A percentile compares a stretch with the other conserved stretches of the same genome.
Evolutionary conservation across 2,329 filamentous ascomycete species (phyloP).

Genomic region (Aspergillus felis): DNA sequence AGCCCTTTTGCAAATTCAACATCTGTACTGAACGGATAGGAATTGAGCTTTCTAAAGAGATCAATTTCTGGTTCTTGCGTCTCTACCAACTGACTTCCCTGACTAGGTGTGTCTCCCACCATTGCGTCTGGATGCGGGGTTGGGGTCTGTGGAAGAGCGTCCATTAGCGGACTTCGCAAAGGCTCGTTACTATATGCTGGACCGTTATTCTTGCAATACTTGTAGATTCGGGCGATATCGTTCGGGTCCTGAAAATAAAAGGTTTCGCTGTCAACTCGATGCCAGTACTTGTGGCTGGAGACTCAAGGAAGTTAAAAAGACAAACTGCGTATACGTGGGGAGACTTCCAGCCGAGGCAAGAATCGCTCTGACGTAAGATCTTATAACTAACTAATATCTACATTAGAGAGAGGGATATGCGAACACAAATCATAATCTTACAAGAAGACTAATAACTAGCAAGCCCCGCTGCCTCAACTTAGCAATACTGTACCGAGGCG

Average conservation of each 20-base stretch:
- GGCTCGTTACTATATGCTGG: not conserved
- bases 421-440: too few relatives aligned
- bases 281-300: not conserved
- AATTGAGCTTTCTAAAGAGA: conserved; percentile 31
- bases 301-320: not conserved
- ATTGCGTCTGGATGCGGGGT: conserved; percentile 8
- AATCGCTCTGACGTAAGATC: not conserved
- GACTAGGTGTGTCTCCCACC: not conserved
- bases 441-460: not conserved
- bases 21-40: conserved; percentile 41
- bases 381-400: too few relatives aligned
- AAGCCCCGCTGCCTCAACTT: not conserved
- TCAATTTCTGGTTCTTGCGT: conserved; percentile 4
- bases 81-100: conserved; percentile 6
- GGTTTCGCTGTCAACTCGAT: not conserved
- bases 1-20: conserved; percentile 46
- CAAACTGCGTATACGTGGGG: not conserved
- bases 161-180: not conserved
- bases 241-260: not conserved
- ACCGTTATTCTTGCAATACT: not conserved
- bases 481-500: not conserved
- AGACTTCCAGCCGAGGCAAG: not conserved
- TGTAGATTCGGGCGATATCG: not conserved
- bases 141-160: not conserved
- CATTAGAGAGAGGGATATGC: too few relatives aligned